phyloP scores from a whole-genome alignment of 31 red algal species.

The Asparagopsis taxiformis region DNA sequence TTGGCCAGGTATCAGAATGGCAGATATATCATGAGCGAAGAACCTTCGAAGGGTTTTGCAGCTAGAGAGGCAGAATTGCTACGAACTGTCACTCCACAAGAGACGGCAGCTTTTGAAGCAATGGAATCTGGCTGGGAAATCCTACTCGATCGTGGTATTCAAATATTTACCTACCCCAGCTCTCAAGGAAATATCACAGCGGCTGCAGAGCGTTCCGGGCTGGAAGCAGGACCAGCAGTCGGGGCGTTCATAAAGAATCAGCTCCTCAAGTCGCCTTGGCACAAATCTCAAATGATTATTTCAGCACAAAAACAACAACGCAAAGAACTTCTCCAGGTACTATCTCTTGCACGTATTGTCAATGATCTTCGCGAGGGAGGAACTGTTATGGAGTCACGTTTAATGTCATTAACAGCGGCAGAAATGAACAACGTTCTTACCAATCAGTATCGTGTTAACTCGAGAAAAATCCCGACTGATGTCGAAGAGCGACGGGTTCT shows the following conservation, averaged over 20 bases:
- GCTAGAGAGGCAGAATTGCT: slow-evolving; percentile 73
- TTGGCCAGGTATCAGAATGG: slow-evolving; percentile 71
- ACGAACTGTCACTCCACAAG: slow-evolving; percentile 79
- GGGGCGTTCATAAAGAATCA: slow-evolving; percentile 71
- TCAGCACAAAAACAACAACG: slow-evolving; percentile 71
- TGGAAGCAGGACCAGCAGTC: slow-evolving; percentile 74
- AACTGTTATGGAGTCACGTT: slow-evolving; percentile 66
- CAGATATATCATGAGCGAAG: slow-evolving; percentile 59
- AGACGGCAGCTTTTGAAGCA: slow-evolving; percentile 90
- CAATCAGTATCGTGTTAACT: slow-evolving; percentile 54
- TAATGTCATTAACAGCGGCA: slow-evolving; percentile 56
- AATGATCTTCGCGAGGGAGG: slow-evolving; percentile 85
- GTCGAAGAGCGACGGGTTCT: slow-evolving; percentile 73
- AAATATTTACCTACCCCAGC: slow-evolving; percentile 81
- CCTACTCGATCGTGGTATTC: slow-evolving; percentile 64
- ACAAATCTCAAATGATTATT: slow-evolving; percentile 62
- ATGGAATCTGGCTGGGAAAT: slow-evolving; percentile 93
- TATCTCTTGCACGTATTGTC: slow-evolving; percentile 67
- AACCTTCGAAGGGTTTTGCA: slow-evolving; percentile 47
- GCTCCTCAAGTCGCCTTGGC: slow-evolving; percentile 77
- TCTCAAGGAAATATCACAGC: slow-evolving; percentile 79
- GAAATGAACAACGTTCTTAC: slow-evolving; percentile 70
- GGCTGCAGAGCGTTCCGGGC: slow-evolving; percentile 72
- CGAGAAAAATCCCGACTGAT: slow-evolving; percentile 71
- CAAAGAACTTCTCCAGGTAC: slow-evolving; percentile 69